Evolutionary conservation across 129 eudicot species (phyloP).

Genomic region (Apium graveolens): DNA sequence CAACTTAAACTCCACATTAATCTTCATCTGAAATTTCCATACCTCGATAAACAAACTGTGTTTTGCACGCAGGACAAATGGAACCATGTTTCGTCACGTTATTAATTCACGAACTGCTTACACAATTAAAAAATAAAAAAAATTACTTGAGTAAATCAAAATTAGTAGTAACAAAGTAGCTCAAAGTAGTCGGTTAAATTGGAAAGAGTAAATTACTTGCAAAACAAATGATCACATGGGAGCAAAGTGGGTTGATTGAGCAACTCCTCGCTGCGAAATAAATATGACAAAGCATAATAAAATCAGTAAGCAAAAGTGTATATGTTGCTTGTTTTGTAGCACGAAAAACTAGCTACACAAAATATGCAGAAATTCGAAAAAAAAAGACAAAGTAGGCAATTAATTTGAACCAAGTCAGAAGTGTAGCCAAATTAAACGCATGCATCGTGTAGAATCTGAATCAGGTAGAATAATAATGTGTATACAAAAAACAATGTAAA

Average conservation of each 20-base stretch:
- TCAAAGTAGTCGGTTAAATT: too few relatives aligned
- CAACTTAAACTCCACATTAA: not conserved
- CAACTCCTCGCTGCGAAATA: slow-evolving; percentile 44
- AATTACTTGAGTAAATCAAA: not conserved
- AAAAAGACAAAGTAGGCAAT: too few relatives aligned
- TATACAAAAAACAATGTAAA: too few relatives aligned
- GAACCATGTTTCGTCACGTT: slow-evolving; percentile 17
- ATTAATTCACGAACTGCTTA: slow-evolving; percentile 42
- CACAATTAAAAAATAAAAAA: not conserved
- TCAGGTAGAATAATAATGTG: too few relatives aligned
- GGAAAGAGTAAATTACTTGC: slow-evolving; percentile 28
- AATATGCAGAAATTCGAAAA: too few relatives aligned
- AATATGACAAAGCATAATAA: not conserved
- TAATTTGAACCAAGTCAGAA: too few relatives aligned
- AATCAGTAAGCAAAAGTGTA: not conserved
- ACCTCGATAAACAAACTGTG: slow-evolving; percentile 45
- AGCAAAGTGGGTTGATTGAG: slow-evolving; percentile 56
- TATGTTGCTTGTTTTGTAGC: too few relatives aligned
- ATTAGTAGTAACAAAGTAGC: not conserved
- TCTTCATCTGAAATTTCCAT: not conserved
- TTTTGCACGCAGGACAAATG: slow-evolving; percentile 57
- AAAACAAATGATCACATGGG: slow-evolving; percentile 77
- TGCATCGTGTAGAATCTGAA: too few relatives aligned
- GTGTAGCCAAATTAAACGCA: too few relatives aligned
- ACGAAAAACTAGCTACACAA: too few relatives aligned